Evolutionary conservation across 1,284 basidiomycete genomes (phyloP).

Genomic region (Erythrobasidium hasegawianum): DNA sequence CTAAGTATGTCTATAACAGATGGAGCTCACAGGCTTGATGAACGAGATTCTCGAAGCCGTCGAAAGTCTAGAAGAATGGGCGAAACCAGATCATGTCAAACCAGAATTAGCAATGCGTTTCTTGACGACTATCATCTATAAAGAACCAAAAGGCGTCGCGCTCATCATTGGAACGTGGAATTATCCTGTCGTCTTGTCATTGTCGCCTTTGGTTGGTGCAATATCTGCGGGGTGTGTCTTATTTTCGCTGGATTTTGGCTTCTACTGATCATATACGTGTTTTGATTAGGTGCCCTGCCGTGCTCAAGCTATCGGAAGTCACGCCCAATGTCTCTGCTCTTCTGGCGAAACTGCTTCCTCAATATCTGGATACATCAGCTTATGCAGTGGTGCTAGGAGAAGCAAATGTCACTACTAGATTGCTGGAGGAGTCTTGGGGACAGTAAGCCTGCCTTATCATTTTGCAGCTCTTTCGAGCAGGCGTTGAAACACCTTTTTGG

Average conservation of each 20-base stretch:
- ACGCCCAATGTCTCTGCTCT: conserved; percentile 63
- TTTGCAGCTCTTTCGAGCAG: not conserved
- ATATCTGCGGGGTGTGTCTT: conserved; percentile 63
- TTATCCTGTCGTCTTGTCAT: conserved; percentile 56
- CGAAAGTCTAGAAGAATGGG: conserved; percentile 44
- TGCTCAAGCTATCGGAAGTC: conserved; percentile 79
- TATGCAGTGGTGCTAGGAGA: conserved; percentile 72
- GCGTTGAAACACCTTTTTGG: not conserved
- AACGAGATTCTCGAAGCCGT: conserved; percentile 33
- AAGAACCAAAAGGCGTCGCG: conserved; percentile 71
- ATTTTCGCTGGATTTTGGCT: not conserved
- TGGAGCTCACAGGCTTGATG: conserved; percentile 56
- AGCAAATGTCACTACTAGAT: conserved; percentile 67
- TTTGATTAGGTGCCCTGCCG: conserved; percentile 55
- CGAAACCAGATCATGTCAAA: conserved; percentile 37
- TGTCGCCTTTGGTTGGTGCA: conserved; percentile 64
- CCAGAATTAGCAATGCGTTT: conserved; percentile 39
- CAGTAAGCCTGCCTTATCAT: conserved; percentile 57
- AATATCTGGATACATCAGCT: conserved; percentile 73
- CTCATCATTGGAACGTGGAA: conserved; percentile 61
- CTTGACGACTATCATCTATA: conserved; percentile 63
- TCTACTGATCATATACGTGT: not conserved
- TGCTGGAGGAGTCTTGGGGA: conserved; percentile 79
- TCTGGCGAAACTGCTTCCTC: conserved; percentile 67
- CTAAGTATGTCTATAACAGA: conserved; percentile 65